Evolutionary conservation across 2,329 filamentous ascomycete genomes (phyloP), one percentile per base, ranked within the genome.

Genomic region (Fusarium globosum): DNA sequence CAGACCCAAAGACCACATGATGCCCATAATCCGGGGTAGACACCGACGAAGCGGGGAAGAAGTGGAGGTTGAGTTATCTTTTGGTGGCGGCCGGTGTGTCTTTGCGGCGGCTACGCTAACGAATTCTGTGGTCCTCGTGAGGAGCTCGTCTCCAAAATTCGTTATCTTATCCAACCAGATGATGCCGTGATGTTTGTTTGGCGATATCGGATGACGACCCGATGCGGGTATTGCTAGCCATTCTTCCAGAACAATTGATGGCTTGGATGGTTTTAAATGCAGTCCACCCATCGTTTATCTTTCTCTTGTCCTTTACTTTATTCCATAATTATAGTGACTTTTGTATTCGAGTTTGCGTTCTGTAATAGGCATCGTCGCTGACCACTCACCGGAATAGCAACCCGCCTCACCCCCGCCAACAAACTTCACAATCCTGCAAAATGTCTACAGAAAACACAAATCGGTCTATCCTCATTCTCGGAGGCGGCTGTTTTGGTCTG

Each of bases 61-160:
- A 20, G 57, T 63, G 49, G 57, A 62, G 43, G 43, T 30, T n/a
- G n/a, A 26, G 35, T 26, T 38, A 30, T 51, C 26, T 49, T 26
- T 28, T 43, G 16, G 41, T 33, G 64, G 41, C 41, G n/a, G 48
- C 26, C 20, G 38, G 35, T 26, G 55, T 33, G 21, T 51, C 63
- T 23, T 21, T 39, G 13, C n/a, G 43, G 52, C 69, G 69, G 69
- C 65, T 72, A 73, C 51, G 65, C 65, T 70, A 72, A 45, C 69
- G 30, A n/a, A 26, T 48, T 73, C 13, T 45, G 33, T 43, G 38
- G 51, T 7, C 42, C 60, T 56, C 20, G 51, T 72, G 69, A 68
- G 62, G 52, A 41, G 57, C 3, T 4, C 9, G 49, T 30, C n/a
- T 33, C 51, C 13, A n/a, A 30, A 69, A 45, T 52, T 51, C 43